Conservation (phyloP, 768 basidiomycete species). For the Lactarius hengduanensis region DNA sequence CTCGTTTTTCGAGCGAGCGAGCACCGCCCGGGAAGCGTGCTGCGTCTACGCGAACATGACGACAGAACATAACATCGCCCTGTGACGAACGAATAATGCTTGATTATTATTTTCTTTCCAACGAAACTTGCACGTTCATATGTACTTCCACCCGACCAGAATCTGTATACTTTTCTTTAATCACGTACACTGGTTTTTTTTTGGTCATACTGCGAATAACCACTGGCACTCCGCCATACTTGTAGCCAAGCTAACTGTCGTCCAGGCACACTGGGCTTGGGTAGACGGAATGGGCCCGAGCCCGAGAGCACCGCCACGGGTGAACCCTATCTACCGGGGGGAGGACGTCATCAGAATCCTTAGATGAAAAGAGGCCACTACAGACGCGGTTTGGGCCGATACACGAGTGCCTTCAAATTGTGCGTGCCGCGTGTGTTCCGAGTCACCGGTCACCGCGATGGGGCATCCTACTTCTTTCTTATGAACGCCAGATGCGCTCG, state of each 20-base stretch:
- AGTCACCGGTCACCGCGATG: no score
- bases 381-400: no score
- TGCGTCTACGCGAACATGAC: constrained; percentile 16
- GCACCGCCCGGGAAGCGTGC: constrained; percentile 16
- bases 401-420: no score
- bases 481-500: no score
- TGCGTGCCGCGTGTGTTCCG: no score
- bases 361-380: no score
- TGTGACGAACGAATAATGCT: not conserved
- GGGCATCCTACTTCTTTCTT: no score
- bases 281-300: not conserved
- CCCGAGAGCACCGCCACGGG: not conserved
- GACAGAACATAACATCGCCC: no score
- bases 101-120: not conserved
- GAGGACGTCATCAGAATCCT: no score
- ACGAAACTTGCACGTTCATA: not conserved
- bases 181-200: not conserved
- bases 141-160: constrained; percentile 3
- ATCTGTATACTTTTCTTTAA: not conserved
- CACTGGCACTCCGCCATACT: not conserved
- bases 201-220: not conserved
- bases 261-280: not conserved
- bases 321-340: not conserved
- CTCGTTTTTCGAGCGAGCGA: constrained; percentile 24
- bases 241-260: not conserved